A percentile compares a stretch with the other conserved stretches of the same genome.
phyloP scores from a whole-genome alignment of 305 asterid genomes.

The Rubia balearica region DNA sequence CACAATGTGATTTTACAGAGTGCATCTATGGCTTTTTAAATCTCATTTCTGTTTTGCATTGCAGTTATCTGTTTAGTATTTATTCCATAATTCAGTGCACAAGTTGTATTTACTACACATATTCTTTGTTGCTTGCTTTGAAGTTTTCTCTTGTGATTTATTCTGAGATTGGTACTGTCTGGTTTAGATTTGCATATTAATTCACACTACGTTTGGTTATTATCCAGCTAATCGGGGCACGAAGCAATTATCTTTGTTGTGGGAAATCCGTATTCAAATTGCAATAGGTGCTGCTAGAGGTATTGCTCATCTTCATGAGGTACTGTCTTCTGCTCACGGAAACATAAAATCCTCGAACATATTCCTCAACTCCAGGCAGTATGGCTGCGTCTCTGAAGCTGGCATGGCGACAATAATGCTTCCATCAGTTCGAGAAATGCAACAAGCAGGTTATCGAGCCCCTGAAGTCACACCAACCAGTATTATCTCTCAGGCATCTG shows the following conservation, averaged over 20 bases:
- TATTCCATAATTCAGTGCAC: too few relatives aligned
- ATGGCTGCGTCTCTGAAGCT: constrained; percentile 68
- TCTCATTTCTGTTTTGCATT: too few relatives aligned
- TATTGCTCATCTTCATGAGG: constrained; percentile 56
- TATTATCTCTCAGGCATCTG: constrained; percentile 60
- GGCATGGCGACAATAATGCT: constrained; percentile 60
- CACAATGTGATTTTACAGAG: too few relatives aligned
- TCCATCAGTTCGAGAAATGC: constrained; percentile 66
- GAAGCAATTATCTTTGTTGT: constrained; percentile 26
- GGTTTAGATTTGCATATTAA: neutral
- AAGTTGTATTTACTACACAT: too few relatives aligned
- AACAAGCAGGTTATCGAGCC: constrained; percentile 75
- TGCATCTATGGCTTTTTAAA: too few relatives aligned
- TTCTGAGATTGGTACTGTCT: neutral
- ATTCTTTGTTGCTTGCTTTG: too few relatives aligned
- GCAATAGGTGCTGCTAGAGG: constrained; percentile 81
- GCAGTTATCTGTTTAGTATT: too few relatives aligned
- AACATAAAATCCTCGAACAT: constrained; percentile 70
- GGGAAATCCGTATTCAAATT: constrained; percentile 67
- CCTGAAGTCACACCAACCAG: constrained; percentile 35
- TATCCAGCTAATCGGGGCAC: constrained; percentile 45
- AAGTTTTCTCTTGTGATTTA: too few relatives aligned
- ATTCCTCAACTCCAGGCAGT: constrained; percentile 50
- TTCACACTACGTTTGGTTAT: neutral
- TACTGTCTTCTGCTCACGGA: constrained; percentile 65